Evolutionary conservation across 2,329 filamentous ascomycete species (phyloP).

Genomic region (Pestalotiopsis sp.): DNA sequence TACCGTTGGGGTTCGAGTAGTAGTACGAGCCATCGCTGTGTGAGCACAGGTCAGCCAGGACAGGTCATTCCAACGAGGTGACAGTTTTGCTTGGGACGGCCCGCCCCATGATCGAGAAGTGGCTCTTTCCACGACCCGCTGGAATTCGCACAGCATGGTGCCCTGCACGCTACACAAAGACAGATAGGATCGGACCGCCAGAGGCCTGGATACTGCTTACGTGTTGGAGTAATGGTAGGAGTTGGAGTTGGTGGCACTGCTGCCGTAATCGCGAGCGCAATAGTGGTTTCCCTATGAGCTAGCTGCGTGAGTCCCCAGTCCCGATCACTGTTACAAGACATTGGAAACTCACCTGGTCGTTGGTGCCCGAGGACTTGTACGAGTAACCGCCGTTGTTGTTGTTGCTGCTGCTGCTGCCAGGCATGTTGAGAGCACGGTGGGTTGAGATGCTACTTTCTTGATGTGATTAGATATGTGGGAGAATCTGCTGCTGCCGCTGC

Average conservation of each 20-base stretch:
- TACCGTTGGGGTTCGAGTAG: constrained; percentile 71
- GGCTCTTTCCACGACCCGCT: not conserved
- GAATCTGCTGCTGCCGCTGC: too few species aligned
- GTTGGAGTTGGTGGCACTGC: constrained; percentile 57
- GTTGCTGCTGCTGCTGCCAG: constrained; percentile 29
- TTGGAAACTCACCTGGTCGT: constrained; percentile 54
- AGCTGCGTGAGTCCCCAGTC: not conserved
- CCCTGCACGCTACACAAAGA: not conserved
- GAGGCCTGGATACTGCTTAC: constrained; percentile 35
- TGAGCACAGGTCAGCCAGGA: not conserved
- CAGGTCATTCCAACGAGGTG: constrained; percentile 2
- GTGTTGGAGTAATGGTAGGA: constrained; percentile 70
- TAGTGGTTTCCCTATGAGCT: constrained; percentile 65
- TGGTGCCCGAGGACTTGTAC: constrained; percentile 60
- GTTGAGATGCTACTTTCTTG: too few species aligned
- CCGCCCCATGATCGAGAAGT: not conserved
- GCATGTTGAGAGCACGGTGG: constrained; percentile 24
- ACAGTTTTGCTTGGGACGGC: not conserved
- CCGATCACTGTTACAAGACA: not conserved
- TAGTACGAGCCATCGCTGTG: constrained; percentile 69
- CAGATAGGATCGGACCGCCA: not conserved
- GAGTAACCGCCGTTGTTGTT: constrained; percentile 38
- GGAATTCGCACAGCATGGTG: too few species aligned
- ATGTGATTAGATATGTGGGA: too few species aligned
- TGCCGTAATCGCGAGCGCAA: constrained; percentile 66